These are phyloP conservation scores for Mortierella claussenii DNA, from an alignment of 192 early-diverging fungal species.

Conservation along the genomic window DNA sequence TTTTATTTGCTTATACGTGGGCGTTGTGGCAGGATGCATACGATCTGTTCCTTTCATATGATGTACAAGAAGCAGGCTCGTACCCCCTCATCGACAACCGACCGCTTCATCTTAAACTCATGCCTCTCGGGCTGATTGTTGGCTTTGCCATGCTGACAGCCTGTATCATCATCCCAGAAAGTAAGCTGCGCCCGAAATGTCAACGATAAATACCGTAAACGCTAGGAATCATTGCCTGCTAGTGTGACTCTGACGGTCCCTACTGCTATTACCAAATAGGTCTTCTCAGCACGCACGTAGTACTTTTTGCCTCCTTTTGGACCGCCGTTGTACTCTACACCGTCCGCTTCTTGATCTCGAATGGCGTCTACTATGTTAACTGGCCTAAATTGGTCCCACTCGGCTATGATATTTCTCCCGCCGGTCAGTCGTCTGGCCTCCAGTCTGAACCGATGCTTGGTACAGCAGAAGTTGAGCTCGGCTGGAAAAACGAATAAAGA, in stretches of 20 bases:
- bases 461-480: conserved; percentile 34
- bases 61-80: conserved; percentile 36
- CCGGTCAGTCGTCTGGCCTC: conserved; percentile 4
- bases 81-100: conserved; percentile 65
- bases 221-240: no score
- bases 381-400: conserved; percentile 60
- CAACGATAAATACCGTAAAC: no score
- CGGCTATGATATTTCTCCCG: conserved; percentile 22
- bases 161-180: conserved; percentile 31
- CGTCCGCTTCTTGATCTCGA: conserved; percentile 50
- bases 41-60: conserved; percentile 82
- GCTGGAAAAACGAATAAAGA: conserved; percentile 54
- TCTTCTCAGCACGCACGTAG: conserved; percentile 6
- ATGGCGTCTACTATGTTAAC: conserved; percentile 62
- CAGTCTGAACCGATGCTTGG: conserved; percentile 14
- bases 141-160: conserved; percentile 28
- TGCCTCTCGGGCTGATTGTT: conserved; percentile 24
- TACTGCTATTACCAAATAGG: no score
- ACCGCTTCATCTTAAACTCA: conserved; percentile 63
- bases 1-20: not conserved
- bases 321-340: conserved; percentile 55
- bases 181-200: conserved; percentile 31
- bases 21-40: conserved; percentile 86
- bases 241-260: no score
- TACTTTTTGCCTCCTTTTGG: conserved; percentile 53